Evolutionary conservation across 2,329 filamentous ascomycete genomes (phyloP).

Genomic region (Diaporthe amygdali): DNA sequence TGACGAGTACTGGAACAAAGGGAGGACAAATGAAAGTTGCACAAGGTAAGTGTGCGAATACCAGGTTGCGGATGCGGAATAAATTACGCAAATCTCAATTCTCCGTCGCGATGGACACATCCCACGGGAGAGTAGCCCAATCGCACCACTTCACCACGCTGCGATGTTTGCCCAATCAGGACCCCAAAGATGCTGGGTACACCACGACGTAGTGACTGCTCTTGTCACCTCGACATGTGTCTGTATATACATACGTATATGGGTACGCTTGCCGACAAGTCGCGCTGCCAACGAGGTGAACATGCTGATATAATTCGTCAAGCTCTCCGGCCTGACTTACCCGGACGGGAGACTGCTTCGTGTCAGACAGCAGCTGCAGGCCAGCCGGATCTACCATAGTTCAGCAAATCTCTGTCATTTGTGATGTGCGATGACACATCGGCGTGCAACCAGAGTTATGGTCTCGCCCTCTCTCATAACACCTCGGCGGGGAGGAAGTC

Average conservation of each 20-base stretch:
- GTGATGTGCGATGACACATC: conserved; percentile 23
- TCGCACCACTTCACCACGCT: not conserved
- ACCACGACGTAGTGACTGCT: not conserved
- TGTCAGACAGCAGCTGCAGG: conserved; percentile 18
- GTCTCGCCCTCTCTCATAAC: conserved; percentile 5
- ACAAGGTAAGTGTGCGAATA: not conserved
- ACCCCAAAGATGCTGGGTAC: not conserved
- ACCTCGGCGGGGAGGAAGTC: not conserved
- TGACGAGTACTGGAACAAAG: not conserved
- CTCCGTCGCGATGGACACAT: not conserved
- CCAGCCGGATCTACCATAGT: conserved; percentile 26
- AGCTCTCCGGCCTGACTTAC: not conserved
- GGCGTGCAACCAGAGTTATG: conserved; percentile 19
- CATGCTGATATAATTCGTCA: not conserved
- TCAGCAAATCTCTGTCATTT: conserved; percentile 23
- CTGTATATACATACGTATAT: not conserved
- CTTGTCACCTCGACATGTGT: not conserved
- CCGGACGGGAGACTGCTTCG: not conserved
- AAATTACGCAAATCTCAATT: not conserved
- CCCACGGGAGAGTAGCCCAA: not conserved
- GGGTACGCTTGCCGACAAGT: not conserved
- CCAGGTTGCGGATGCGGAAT: not conserved
- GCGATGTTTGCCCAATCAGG: not conserved
- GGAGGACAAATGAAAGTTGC: not conserved
- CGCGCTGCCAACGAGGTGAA: not conserved